phyloP scores from a whole-genome alignment of 2,329 filamentous ascomycete species.

The Aspergillus uvarum region DNA sequence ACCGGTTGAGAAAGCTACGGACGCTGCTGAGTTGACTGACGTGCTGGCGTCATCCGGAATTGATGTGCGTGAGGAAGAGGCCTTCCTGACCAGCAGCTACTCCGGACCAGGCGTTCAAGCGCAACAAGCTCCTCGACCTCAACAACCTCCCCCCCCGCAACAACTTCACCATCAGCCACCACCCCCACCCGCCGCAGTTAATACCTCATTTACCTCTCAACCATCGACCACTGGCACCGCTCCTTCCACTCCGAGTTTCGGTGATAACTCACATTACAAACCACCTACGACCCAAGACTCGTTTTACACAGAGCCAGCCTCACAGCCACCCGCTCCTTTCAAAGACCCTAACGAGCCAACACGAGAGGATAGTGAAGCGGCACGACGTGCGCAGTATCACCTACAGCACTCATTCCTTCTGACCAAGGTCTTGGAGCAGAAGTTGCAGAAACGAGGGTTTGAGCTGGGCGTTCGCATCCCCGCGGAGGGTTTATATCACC shows the following conservation, averaged over 20 bases:
- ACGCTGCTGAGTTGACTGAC: constrained; percentile 73
- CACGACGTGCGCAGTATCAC: constrained; percentile 66
- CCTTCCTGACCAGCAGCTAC: constrained; percentile 65
- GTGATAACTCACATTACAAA: constrained; percentile 52
- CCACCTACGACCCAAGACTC: constrained; percentile 56
- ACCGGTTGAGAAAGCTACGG: constrained; percentile 53
- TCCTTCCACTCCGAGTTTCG: constrained; percentile 50
- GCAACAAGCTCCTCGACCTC: constrained; percentile 31
- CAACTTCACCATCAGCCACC: constrained; percentile 35
- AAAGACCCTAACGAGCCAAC: constrained; percentile 66
- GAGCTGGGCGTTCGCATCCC: constrained; percentile 61
- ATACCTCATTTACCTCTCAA: constrained; percentile 42
- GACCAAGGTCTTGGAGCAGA: constrained; percentile 57
- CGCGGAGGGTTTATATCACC: constrained; percentile 54
- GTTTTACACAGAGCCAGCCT: constrained; percentile 65
- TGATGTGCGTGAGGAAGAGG: constrained; percentile 82
- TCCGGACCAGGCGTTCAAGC: constrained; percentile 42
- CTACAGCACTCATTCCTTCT: constrained; percentile 72
- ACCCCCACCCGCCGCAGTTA: constrained; percentile 46
- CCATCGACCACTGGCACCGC: constrained; percentile 43
- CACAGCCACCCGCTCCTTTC: constrained; percentile 62
- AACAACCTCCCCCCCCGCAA: constrained; percentile 44
- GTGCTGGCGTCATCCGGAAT: constrained; percentile 82
- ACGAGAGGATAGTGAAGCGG: constrained; percentile 60
- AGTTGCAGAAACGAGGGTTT: constrained; percentile 57